These are phyloP conservation scores for Didymella lethalis DNA, from an alignment of 2,329 filamentous ascomycete genomes.

Conservation along the genomic window DNA sequence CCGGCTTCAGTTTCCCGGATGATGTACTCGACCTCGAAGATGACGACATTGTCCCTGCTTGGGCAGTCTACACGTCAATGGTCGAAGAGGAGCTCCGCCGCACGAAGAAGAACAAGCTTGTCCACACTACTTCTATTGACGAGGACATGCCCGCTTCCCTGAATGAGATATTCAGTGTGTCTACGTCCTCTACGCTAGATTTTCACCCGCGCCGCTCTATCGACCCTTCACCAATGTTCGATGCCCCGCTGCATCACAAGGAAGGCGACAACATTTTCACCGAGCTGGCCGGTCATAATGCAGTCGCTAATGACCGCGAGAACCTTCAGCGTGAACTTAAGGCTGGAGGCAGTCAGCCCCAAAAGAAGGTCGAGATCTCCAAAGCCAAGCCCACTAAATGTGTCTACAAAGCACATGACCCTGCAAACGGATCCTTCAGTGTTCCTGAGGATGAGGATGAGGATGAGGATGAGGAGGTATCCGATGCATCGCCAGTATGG, in stretches of 20 bases:
- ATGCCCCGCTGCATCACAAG: conserved; percentile 23
- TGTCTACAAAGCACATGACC: conserved; percentile 14
- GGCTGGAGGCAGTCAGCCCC: not conserved
- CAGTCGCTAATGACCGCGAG: conserved; percentile 27
- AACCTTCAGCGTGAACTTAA: conserved; percentile 19
- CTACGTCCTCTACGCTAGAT: conserved; percentile 34
- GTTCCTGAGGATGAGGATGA: conserved; percentile 27
- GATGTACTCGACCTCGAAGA: conserved; percentile 39
- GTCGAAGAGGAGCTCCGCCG: conserved; percentile 34
- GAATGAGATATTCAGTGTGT: conserved; percentile 31
- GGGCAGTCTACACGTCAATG: conserved; percentile 42
- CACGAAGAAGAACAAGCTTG: conserved; percentile 36
- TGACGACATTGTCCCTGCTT: conserved; percentile 40
- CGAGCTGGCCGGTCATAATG: conserved; percentile 32
- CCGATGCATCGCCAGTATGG: conserved; percentile 40
- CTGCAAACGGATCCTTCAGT: conserved; percentile 25
- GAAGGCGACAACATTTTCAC: conserved; percentile 43
- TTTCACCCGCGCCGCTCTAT: conserved; percentile 42
- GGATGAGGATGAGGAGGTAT: conserved; percentile 42
- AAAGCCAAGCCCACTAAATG: conserved; percentile 30
- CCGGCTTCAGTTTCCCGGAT: conserved; percentile 41
- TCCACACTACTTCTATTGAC: conserved; percentile 18
- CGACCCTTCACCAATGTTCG: conserved; percentile 46
- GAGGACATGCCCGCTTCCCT: conserved; percentile 33
- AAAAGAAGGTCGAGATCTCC: conserved; percentile 27